Conservation (phyloP, 2,329 filamentous ascomycete species). For the Rhynchosporium graminicola region DNA sequence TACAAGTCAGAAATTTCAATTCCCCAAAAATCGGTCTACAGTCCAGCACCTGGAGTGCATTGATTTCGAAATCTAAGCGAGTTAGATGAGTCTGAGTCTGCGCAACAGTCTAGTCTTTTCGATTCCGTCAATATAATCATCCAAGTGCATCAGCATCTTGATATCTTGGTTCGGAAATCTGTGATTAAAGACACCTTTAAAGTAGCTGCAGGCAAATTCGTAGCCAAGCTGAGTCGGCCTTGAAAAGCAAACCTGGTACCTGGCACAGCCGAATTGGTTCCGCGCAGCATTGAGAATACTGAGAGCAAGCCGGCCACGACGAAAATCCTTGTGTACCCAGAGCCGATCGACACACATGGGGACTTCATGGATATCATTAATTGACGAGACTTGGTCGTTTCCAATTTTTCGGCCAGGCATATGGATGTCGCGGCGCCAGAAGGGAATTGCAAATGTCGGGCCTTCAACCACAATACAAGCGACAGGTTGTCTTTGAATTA, state of each 20-base stretch:
- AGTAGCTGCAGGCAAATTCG: constrained; percentile 1
- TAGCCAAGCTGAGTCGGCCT: neutral
- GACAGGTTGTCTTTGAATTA: constrained; percentile 21
- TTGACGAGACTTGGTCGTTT: neutral
- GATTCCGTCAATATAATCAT: neutral
- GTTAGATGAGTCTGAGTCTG: neutral
- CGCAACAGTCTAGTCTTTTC: neutral
- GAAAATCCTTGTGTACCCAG: constrained; percentile 60
- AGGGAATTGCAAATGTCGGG: constrained; percentile 14
- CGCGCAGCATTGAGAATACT: constrained; percentile 42
- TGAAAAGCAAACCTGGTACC: constrained; percentile 1
- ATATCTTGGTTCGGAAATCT: neutral
- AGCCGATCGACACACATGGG: constrained; percentile 65
- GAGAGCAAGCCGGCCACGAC: constrained; percentile 56
- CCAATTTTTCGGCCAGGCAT: neutral
- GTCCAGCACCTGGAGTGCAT: neutral
- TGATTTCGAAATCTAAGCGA: neutral
- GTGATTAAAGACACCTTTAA: neutral
- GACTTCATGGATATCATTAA: constrained; percentile 37
- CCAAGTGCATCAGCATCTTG: neutral
- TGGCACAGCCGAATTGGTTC: neutral
- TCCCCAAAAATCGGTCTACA: neutral
- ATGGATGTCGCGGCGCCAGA: neutral
- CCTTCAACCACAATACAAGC: constrained; percentile 26
- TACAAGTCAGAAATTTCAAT: neutral